phyloP scores from a whole-genome alignment of 139 green algal species.

The Astrephomene gubernaculifera region DNA sequence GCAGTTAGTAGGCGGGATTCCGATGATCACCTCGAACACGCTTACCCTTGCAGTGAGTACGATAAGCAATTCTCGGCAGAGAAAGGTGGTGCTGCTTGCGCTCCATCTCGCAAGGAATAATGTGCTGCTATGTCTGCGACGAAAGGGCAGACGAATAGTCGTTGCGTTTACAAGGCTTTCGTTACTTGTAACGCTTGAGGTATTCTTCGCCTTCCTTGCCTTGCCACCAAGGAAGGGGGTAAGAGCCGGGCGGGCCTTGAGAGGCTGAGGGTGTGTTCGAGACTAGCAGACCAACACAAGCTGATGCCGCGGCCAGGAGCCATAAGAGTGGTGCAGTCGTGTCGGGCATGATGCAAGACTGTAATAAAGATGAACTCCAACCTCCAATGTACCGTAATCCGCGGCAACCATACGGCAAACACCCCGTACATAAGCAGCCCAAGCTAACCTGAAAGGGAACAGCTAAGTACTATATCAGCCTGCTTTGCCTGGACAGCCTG shows the following conservation, averaged over 20 bases:
- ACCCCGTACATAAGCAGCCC: no score
- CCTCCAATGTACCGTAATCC: no score
- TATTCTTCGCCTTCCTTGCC: no score
- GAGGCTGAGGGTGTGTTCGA: background rate
- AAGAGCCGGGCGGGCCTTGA: background rate
- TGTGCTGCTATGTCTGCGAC: background rate
- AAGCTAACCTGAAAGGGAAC: no score
- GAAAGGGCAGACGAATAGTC: background rate
- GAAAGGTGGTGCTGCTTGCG: background rate
- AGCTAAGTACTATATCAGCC: no score
- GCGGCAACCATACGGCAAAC: no score
- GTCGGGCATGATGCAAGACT: conserved; percentile 16
- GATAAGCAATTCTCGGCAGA: conserved; percentile 4
- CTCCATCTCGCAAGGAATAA: background rate
- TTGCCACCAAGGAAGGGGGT: conserved; percentile 22
- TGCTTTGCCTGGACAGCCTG: no score
- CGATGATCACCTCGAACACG: background rate
- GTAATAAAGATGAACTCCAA: no score
- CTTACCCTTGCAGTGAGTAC: background rate
- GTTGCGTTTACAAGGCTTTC: background rate
- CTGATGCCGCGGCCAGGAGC: background rate
- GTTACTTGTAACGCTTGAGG: no score
- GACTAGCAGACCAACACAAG: conserved; percentile 1
- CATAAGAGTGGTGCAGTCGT: conserved; percentile 1
- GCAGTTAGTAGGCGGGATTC: no score